Evolutionary conservation across 768 basidiomycete genomes (phyloP), one percentile per base, ranked within the genome.

Genomic region (Termitomyces sp.): DNA sequence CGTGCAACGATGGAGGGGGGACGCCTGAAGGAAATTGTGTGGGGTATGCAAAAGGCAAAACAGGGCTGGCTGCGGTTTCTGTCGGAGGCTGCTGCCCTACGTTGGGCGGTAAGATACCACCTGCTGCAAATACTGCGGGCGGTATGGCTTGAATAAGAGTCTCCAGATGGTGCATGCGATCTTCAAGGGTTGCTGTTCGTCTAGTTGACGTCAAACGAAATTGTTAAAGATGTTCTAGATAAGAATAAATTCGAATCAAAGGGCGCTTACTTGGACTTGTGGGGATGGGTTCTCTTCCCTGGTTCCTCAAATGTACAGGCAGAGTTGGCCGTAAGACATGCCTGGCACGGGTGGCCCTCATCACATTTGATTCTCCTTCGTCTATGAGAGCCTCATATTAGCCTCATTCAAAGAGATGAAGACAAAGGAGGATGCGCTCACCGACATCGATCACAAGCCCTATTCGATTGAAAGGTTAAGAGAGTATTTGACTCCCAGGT

Each of bases 381-480:
- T 20, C 90, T 92, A 63, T 6, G 62, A 47, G 35, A 28, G 20
- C 22, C 13, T 41, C 24, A 9, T 10, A 55, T 63, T 20, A 62
- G 49, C 40, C 49, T 57, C 5, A 26, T 44, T 10, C 26, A 32
- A 45, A 46, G n/a, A 51, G 35, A 41, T 13, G 22, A 24, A 20
- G 10, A 20, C 8, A 20, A 14, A 33, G 46, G 30, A 45, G 11
- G 41, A 50, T 40, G 18, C 35, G 62, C 88, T 79, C 75, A 92
- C 90, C 91, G 84, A 77, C 91, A 93, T 59, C 91, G 88, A 80
- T 93, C 91, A 77, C 91, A 93, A 58, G 91, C 90, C 69, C 91
- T 92, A 62, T 35, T 57, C n/a, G 38, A 60, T 47, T 63, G 62
- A 60, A 50, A 45, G 47, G 35, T 53, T 11, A 59, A 44, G 43